Percentiles rank a stretch among this genome's conserved stretches.
These are phyloP conservation scores for Myriosclerotinia scirpicola DNA, from an alignment of 2,329 filamentous ascomycete species.

Conservation along the genomic window DNA sequence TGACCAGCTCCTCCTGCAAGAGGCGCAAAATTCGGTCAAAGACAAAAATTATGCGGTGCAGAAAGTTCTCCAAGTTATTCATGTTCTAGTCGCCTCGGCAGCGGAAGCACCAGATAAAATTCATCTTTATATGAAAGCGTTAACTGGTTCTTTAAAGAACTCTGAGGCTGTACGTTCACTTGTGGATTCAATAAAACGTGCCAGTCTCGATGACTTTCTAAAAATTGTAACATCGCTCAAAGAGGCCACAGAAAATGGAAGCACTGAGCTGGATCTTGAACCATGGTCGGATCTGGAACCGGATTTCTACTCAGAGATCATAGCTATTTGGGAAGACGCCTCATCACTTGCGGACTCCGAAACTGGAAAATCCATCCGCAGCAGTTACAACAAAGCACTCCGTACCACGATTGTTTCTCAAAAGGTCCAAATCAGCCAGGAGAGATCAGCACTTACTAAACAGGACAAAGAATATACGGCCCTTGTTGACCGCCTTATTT, in stretches of 20 bases:
- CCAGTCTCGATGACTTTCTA: conserved; percentile 53
- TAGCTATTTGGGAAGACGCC: conserved; percentile 47
- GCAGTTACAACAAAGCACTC: conserved; percentile 70
- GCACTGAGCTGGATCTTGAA: conserved; percentile 31
- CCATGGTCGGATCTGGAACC: conserved; percentile 38
- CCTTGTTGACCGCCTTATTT: conserved; percentile 58
- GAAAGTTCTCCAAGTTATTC: conserved; percentile 51
- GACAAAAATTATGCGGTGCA: conserved; percentile 45
- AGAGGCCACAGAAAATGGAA: conserved; percentile 32
- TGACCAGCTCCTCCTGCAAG: conserved; percentile 54
- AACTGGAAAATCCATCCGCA: conserved; percentile 58
- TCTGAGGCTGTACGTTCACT: conserved; percentile 52
- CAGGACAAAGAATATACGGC: conserved; percentile 70
- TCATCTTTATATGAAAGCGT: conserved; percentile 60
- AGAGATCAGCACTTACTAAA: conserved; percentile 68
- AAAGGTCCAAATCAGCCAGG: conserved; percentile 75
- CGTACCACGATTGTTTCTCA: conserved; percentile 79
- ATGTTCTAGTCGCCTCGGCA: conserved; percentile 45
- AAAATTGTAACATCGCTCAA: conserved; percentile 48
- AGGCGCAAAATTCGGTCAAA: conserved; percentile 41
- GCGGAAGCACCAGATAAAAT: conserved; percentile 37
- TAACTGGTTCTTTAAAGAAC: conserved; percentile 54
- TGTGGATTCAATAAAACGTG: conserved; percentile 55
- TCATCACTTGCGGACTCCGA: conserved; percentile 46
- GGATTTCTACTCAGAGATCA: conserved; percentile 31